These are phyloP conservation scores for Boletus bicolor DNA, from an alignment of 768 basidiomycete genomes.

Conservation along the genomic window DNA sequence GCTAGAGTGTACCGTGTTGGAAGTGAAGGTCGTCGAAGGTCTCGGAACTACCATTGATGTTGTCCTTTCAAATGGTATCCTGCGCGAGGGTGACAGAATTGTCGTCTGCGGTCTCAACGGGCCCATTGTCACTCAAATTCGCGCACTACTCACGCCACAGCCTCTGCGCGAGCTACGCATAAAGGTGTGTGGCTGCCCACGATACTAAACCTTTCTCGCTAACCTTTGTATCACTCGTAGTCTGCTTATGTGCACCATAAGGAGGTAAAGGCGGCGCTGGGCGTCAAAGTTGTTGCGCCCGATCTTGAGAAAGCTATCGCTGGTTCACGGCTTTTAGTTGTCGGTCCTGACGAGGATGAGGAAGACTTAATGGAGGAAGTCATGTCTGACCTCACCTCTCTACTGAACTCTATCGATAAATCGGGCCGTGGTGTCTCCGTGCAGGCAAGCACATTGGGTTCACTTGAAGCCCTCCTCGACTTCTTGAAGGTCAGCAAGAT, in stretches of 20 bases:
- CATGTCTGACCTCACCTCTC: constrained; percentile 90
- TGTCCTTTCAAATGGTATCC: constrained; percentile 88
- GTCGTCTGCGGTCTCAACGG: constrained; percentile 97
- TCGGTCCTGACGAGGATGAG: constrained; percentile 95
- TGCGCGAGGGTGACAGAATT: constrained; percentile 89
- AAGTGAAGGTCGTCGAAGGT: constrained; percentile 98
- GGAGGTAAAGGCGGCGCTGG: constrained; percentile 93
- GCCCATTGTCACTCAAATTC: constrained; percentile 91
- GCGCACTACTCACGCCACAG: constrained; percentile 93
- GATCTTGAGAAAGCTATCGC: constrained; percentile 98
- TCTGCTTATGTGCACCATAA: constrained; percentile 97
- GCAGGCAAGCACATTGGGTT: constrained; percentile 95
- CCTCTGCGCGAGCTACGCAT: constrained; percentile 93
- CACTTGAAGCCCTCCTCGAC: constrained; percentile 92
- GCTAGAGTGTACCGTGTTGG: constrained; percentile 95
- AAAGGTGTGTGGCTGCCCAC: constrained; percentile 56
- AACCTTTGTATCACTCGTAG: constrained; percentile 38
- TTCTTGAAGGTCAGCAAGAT: constrained; percentile 96
- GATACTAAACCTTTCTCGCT: neutral
- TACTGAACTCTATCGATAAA: constrained; percentile 90
- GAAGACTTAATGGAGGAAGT: constrained; percentile 92
- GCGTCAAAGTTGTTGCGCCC: constrained; percentile 92
- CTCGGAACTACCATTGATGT: constrained; percentile 98
- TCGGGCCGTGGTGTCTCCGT: constrained; percentile 97
- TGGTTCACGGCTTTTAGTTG: constrained; percentile 89